Evolutionary conservation across 768 basidiomycete species (phyloP).

Genomic region (Suillus clintonianus): DNA sequence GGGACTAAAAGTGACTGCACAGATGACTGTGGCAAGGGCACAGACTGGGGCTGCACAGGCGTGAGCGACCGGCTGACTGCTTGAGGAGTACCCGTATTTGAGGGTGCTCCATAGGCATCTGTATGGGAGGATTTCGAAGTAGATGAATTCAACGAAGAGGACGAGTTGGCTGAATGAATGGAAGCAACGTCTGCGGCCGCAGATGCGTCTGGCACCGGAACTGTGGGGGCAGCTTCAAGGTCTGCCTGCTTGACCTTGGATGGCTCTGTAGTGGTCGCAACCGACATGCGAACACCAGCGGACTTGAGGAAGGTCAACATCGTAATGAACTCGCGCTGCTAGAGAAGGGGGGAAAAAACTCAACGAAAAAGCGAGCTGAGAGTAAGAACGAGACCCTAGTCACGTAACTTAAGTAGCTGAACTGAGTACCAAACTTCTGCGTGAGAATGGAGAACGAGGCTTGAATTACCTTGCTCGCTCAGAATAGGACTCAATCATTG

Average conservation of each 20-base stretch:
- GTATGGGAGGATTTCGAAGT: conserved; percentile 19
- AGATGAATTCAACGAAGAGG: conserved; percentile 14
- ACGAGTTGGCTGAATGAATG: neutral
- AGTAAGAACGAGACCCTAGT: conserved; percentile 16
- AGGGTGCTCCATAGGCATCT: conserved; percentile 21
- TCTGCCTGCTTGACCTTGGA: conserved; percentile 1
- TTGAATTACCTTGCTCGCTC: conserved; percentile 2
- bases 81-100: conserved; percentile 1
- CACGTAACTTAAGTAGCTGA: conserved; percentile 20
- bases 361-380: conserved; percentile 7
- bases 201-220: conserved; percentile 3
- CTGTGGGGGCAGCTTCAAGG: neutral
- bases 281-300: conserved; percentile 6
- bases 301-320: conserved; percentile 32
- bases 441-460: conserved; percentile 26
- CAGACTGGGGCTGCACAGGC: conserved; percentile 1
- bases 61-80: neutral
- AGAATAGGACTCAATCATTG: neutral
- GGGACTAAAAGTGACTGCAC: conserved; percentile 11
- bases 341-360: neutral
- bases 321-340: neutral
- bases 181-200: neutral
- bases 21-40: conserved; percentile 21
- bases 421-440: conserved; percentile 17
- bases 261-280: neutral